These are phyloP conservation scores for Pythium volutum DNA, from an alignment of 352 stramenopile genomes.

Conservation along the genomic window DNA sequence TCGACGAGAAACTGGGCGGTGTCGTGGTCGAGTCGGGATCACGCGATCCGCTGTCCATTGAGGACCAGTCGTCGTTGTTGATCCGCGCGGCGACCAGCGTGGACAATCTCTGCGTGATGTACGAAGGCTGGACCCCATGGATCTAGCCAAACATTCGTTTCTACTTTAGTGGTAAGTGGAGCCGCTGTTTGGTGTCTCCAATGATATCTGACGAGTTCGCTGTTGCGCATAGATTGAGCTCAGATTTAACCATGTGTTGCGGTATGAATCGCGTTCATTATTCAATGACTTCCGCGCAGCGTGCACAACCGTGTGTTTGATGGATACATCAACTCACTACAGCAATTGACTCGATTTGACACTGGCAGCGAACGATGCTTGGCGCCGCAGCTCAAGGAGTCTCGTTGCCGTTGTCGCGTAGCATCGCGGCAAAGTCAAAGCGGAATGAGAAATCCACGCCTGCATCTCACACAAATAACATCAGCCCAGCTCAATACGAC, in stretches of 20 bases:
- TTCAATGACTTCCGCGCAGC: no score
- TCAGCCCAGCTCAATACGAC: background rate
- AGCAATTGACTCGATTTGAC: background rate
- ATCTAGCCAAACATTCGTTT: constrained; percentile 37
- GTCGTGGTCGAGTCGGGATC: constrained; percentile 32
- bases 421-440: constrained; percentile 13
- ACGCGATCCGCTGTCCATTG: constrained; percentile 46
- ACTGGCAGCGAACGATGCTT: background rate
- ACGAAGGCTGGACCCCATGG: constrained; percentile 88
- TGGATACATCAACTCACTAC: no score
- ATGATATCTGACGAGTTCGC: background rate
- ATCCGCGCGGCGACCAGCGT: constrained; percentile 73
- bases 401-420: background rate
- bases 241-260: no score
- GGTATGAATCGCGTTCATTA: no score
- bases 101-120: constrained; percentile 88
- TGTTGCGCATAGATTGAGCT: no score
- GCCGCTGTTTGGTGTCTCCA: background rate
- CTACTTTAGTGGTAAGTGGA: background rate
- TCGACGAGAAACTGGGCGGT: constrained; percentile 75
- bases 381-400: background rate
- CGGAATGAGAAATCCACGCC: constrained; percentile 12
- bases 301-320: no score
- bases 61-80: constrained; percentile 77
- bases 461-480: background rate